A percentile compares a stretch with the other conserved stretches of the same genome.
phyloP scores from a whole-genome alignment of 176 grass and related monocot genomes.

The Tillandsia fasciculata region DNA sequence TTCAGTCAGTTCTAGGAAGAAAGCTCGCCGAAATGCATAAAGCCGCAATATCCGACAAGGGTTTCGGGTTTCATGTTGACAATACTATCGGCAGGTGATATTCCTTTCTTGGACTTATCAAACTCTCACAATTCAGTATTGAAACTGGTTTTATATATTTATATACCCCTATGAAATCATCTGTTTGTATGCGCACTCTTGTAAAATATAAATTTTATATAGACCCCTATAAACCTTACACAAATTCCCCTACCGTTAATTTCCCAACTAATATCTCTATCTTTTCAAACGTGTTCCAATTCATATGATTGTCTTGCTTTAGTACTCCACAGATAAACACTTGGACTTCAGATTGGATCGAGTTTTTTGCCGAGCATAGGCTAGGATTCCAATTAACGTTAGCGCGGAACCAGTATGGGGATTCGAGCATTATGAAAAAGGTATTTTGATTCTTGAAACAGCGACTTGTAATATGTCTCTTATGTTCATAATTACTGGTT shows the following conservation, averaged over 20 bases:
- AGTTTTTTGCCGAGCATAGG: conserved; percentile 74
- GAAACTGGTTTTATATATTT: background rate
- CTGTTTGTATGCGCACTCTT: too few species aligned
- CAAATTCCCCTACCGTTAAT: too few species aligned
- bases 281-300: background rate
- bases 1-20: conserved; percentile 60
- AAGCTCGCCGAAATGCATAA: conserved; percentile 85
- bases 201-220: too few species aligned
- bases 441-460: conserved; percentile 15
- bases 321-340: conserved; percentile 81
- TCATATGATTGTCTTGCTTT: conserved; percentile 6
- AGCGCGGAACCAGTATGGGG: conserved; percentile 32
- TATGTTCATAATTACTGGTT: background rate
- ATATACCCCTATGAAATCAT: too few species aligned
- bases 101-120: background rate
- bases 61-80: conserved; percentile 56
- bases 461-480: background rate
- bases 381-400: conserved; percentile 62
- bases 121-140: background rate
- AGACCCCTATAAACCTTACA: too few species aligned
- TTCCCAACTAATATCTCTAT: too few species aligned
- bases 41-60: conserved; percentile 55
- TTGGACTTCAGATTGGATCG: conserved; percentile 70
- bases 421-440: conserved; percentile 64
- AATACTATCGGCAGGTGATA: conserved; percentile 79